Base-by-base conservation (phyloP, 2,329 filamentous ascomycete species). In the Shiraia bambusicola region DNA sequence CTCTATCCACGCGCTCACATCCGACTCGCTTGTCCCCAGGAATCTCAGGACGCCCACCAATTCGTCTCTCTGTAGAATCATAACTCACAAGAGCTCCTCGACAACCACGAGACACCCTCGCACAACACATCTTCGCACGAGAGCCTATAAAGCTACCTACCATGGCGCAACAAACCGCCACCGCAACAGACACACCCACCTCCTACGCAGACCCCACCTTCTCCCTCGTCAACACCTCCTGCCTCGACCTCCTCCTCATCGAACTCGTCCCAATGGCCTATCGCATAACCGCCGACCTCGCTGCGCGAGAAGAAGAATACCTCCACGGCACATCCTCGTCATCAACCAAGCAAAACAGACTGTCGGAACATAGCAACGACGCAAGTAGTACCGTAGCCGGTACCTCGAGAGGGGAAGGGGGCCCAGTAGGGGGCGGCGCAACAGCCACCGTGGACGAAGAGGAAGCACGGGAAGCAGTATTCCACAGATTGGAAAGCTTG, bases 241-340 rank as follows among this genome's bases (percentile, higher is more conserved):
- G 87, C 67, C 83, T 98, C 59, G 93, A 98, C 71, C 86, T 98
- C 58, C 81, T 98, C 42, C 81, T 98, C 58, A 97, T 97, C 66
- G 93, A 98, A 74, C 82, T 98, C 40, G 93, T 98, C 12, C 93
- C 93, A 28, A 86, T 97, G 76, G 88, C 92, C 4, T 89, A 94
- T 70, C 84, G 93, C 52, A 79, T 97, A 49, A 84, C 88, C 15
- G 81, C 84, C 61, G 85, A 93, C 61, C 76, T 89, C 4, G 81
- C 83, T 44, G 72, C 72, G 22, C 65, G 70, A 37, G 69, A 77
- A 45, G 67, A 75, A 50, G 69, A 70, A 16, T 74, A 48, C 55
- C 50, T 61, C 14, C 52, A 54, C 17, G 42, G 47, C 2, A 31
- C 45, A 2, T 37, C 42, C 2, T 42, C 49, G 7, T 36, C 34